phyloP scores from a whole-genome alignment of 345 rosid genomes.

The Linum usitatissimum region DNA sequence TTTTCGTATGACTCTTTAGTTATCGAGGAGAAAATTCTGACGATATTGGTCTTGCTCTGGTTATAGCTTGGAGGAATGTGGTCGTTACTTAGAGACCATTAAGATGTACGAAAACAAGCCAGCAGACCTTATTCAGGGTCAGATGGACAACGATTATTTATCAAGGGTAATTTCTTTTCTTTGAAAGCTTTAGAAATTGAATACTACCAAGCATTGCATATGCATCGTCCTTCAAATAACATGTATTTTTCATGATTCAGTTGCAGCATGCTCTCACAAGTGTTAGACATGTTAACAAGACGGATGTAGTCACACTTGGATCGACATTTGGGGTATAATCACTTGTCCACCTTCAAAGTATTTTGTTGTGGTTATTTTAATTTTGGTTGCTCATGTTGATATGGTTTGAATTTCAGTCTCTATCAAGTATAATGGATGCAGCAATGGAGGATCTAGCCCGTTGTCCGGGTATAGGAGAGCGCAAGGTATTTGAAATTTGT shows the following conservation, averaged over 20 bases:
- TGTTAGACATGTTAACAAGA: constrained; percentile 76
- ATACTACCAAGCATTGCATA: no score
- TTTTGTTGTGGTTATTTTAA: neutral
- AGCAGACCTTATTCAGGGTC: constrained; percentile 90
- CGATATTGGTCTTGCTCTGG: constrained; percentile 7
- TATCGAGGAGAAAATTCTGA: neutral
- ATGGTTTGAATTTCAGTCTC: constrained; percentile 39
- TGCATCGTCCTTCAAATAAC: constrained; percentile 4
- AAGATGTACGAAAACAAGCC: constrained; percentile 92
- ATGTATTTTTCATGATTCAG: constrained; percentile 26
- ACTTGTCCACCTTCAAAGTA: neutral
- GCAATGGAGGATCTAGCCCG: constrained; percentile 90
- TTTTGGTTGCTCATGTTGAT: neutral
- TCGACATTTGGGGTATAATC: constrained; percentile 79
- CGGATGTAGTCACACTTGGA: constrained; percentile 91
- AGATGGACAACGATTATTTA: constrained; percentile 79
- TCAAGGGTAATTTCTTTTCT: constrained; percentile 42
- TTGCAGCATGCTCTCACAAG: constrained; percentile 70
- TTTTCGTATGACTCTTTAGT: neutral
- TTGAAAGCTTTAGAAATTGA: neutral
- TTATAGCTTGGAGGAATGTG: constrained; percentile 87
- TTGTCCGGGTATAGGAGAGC: constrained; percentile 93
- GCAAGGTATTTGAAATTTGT: constrained; percentile 46
- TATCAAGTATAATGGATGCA: constrained; percentile 79
- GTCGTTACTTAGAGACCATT: constrained; percentile 88